These are phyloP conservation scores for Wickerhamomyces sp. DNA, from an alignment of 1,139 yeast genomes.

Conservation along the genomic window DNA sequence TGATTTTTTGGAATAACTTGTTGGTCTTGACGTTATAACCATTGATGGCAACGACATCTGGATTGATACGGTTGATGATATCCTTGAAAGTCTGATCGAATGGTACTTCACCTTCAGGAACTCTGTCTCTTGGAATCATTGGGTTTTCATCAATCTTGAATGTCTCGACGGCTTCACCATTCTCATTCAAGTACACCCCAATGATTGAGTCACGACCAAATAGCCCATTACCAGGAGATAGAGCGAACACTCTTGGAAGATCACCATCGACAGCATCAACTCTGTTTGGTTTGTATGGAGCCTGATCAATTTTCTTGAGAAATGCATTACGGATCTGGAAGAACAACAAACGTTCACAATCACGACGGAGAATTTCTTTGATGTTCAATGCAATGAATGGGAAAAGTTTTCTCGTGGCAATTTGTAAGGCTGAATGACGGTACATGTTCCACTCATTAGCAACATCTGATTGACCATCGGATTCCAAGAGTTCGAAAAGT, in stretches of 20 bases:
- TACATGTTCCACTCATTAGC: conserved; percentile 79
- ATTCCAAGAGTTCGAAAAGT: conserved; percentile 55
- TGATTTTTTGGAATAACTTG: conserved; percentile 52
- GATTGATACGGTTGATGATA: conserved; percentile 46
- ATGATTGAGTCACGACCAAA: conserved; percentile 79
- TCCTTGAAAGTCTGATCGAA: conserved; percentile 60
- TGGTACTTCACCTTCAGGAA: conserved; percentile 27
- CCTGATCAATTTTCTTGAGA: conserved; percentile 75
- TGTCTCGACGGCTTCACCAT: conserved; percentile 71
- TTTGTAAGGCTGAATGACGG: conserved; percentile 60
- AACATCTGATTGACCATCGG: conserved; percentile 80
- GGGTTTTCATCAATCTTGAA: conserved; percentile 77
- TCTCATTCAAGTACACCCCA: conserved; percentile 73
- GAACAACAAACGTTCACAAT: conserved; percentile 68
- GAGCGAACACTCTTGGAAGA: conserved; percentile 74
- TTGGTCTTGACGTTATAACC: conserved; percentile 80
- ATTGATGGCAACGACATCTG: conserved; percentile 87
- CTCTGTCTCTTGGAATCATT: conserved; percentile 34
- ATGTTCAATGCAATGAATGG: conserved; percentile 69
- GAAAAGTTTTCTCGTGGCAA: conserved; percentile 65
- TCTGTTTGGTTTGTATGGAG: conserved; percentile 75
- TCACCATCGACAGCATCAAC: conserved; percentile 69
- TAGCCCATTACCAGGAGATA: conserved; percentile 85
- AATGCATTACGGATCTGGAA: conserved; percentile 67
- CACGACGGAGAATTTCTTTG: conserved; percentile 76